Conservation (phyloP, 441 rosid species). For the Euphorbia schlechtendalii region DNA sequence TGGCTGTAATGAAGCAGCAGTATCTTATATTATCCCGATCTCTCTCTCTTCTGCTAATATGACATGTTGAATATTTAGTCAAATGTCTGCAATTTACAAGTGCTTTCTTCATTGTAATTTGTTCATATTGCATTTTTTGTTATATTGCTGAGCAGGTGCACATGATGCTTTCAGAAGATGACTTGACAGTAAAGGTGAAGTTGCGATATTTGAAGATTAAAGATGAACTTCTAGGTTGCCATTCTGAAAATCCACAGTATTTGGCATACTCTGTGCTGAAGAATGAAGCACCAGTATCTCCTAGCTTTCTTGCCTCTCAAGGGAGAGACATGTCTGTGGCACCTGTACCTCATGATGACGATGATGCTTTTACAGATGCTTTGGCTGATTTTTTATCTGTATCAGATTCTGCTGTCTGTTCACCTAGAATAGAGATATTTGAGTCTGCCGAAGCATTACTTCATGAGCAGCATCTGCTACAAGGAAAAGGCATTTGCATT, state of each 20-base stretch:
- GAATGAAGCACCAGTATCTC: slow-evolving; percentile 43
- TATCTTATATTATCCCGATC: not conserved
- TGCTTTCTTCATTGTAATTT: slow-evolving; percentile 4
- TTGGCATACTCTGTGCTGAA: slow-evolving; percentile 79
- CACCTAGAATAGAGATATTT: slow-evolving; percentile 42
- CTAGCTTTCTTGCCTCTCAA: slow-evolving; percentile 29
- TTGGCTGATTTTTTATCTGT: slow-evolving; percentile 75
- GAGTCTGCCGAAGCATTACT: slow-evolving; percentile 48
- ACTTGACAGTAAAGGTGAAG: slow-evolving; percentile 74
- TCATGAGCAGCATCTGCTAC: slow-evolving; percentile 44
- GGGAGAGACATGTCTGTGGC: slow-evolving; percentile 36
- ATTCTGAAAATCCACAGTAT: slow-evolving; percentile 55
- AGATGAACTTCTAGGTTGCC: slow-evolving; percentile 81
- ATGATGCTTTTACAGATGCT: slow-evolving; percentile 87
- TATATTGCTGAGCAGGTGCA: slow-evolving; percentile 54
- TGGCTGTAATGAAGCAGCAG: not conserved
- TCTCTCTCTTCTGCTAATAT: no score
- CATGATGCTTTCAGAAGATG: slow-evolving; percentile 63
- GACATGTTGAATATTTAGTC: no score
- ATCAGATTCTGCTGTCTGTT: slow-evolving; percentile 48
- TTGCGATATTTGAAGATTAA: slow-evolving; percentile 87
- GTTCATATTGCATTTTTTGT: slow-evolving; percentile 12
- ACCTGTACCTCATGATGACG: slow-evolving; percentile 59
- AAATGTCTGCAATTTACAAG: not conserved
- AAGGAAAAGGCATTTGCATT: slow-evolving; percentile 48